Conservation (phyloP, 2,329 filamentous ascomycete genomes). For the Dactylellina sp. region DNA sequence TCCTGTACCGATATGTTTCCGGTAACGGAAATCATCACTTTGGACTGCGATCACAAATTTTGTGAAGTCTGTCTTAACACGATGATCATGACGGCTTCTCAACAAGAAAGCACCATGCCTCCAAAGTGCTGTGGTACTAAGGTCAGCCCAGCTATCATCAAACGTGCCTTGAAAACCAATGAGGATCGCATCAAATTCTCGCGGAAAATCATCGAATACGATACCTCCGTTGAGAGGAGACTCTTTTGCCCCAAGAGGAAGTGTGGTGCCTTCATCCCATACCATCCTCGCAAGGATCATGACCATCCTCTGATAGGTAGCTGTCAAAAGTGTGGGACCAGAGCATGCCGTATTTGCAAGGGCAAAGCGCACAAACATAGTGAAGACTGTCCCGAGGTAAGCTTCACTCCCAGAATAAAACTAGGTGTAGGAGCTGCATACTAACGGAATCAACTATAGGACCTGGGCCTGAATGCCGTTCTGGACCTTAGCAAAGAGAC, state of each 20-base stretch:
- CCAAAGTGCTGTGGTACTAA: slow-evolving; percentile 44
- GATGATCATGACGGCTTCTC: slow-evolving; percentile 43
- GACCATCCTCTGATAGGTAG: slow-evolving; percentile 33
- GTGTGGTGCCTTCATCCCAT: slow-evolving; percentile 53
- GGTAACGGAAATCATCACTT: slow-evolving; percentile 30
- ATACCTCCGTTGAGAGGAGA: slow-evolving; percentile 50
- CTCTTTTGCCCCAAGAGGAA: slow-evolving; percentile 48
- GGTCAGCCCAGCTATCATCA: slow-evolving; percentile 40
- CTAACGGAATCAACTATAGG: slow-evolving; percentile 48
- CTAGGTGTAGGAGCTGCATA: background rate
- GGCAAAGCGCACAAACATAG: slow-evolving; percentile 37
- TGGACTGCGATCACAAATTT: slow-evolving; percentile 39
- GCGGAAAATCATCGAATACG: slow-evolving; percentile 50
- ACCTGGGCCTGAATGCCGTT: slow-evolving; percentile 62
- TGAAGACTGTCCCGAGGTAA: slow-evolving; percentile 48
- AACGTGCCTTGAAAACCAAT: slow-evolving; percentile 35
- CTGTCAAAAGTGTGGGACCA: slow-evolving; percentile 51
- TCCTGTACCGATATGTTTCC: slow-evolving; percentile 52
- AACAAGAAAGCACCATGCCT: slow-evolving; percentile 54
- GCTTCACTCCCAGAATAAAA: background rate
- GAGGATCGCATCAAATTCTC: slow-evolving; percentile 52
- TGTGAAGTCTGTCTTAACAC: slow-evolving; percentile 44
- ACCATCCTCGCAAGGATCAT: slow-evolving; percentile 51
- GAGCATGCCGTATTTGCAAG: slow-evolving; percentile 54
- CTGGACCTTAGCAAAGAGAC: slow-evolving; percentile 74